Base-by-base conservation (phyloP, 164 flowering plant species). In the Pachysandra terminalis region DNA sequence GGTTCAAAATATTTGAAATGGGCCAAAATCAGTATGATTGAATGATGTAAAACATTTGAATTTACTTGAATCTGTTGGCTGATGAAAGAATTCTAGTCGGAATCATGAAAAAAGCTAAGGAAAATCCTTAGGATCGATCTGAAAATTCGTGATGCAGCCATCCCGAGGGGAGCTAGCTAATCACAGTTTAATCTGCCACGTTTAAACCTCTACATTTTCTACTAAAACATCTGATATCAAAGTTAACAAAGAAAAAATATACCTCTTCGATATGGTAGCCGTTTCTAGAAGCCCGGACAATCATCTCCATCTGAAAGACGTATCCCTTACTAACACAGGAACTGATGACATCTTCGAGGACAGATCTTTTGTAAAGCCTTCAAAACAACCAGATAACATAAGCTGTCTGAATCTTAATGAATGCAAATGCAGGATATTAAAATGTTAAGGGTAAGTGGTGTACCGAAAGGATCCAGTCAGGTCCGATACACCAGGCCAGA, bases 221-320 rank as follows among this genome's bases (percentile, higher is more conserved):
- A 3, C 37, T 32, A 3, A 32, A 32, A 32, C 7, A 3, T 32
- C 37, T 32, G 37, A 3, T 7, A 7, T 32, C 37, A 32, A 32
- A 32, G 37, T 32, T 32, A 32, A 32, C 37, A 32, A 32, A 32
- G 37, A 3, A n/a, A n/a, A n/a, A n/a, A n/a, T n/a, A 2, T 83
- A 92, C 99, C 99, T 96, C 99, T 82, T 89, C 96, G 78, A 93
- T 91, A 40, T 83, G 95, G 76, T 89, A 86, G 61, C 93, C 89
- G 77, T 93, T 90, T 75, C 98, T 82, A 26, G 97, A 84, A 70
- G 97, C 98, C 26, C 99, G 80, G 57, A 93, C 99, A 71, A 96
- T 96, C 92, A 96, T 93, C 84, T 93, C 99, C 99, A 96, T 96
- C 71, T 96, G 98, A 71, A 96, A 96, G 66, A 93, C 99, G 71